phyloP scores from a whole-genome alignment of 495 filamentous ascomycete species.

The Aspergillus heteromorphus region DNA sequence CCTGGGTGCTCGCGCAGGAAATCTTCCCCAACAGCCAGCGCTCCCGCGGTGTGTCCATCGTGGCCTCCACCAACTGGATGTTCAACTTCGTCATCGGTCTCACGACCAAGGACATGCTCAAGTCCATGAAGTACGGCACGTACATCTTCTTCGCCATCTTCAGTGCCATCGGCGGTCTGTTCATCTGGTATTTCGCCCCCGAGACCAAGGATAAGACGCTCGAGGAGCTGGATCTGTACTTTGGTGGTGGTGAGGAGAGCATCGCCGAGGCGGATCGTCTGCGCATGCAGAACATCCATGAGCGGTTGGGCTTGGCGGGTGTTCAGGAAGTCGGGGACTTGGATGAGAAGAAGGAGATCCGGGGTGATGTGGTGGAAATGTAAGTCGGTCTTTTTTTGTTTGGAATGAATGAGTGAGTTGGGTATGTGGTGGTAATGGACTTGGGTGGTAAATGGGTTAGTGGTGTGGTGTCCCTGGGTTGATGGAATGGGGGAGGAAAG shows the following conservation, averaged over 20 bases:
- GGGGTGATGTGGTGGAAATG: conserved; percentile 8
- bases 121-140: conserved; percentile 35
- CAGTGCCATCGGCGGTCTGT: conserved; percentile 42
- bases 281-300: conserved; percentile 28
- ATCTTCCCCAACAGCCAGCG: conserved; percentile 40
- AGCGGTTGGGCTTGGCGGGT: conserved; percentile 20
- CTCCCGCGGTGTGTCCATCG: conserved; percentile 34
- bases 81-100: conserved; percentile 42
- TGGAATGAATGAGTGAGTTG: no score
- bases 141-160: conserved; percentile 43
- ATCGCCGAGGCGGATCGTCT: conserved; percentile 19
- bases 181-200: conserved; percentile 48
- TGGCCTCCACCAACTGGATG: conserved; percentile 40
- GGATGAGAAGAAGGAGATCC: conserved; percentile 12
- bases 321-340: conserved; percentile 26
- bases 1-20: conserved; percentile 37
- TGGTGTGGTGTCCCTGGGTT: no score
- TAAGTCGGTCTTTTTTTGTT: not conserved
- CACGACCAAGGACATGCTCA: conserved; percentile 37
- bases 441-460: no score
- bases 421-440: no score
- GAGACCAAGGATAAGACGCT: conserved; percentile 55
- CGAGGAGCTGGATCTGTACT: conserved; percentile 48
- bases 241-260: conserved; percentile 28
- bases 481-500: no score